phyloP scores from a whole-genome alignment of 2,329 filamentous ascomycete genomes.

The Exophiala alcalophila region DNA sequence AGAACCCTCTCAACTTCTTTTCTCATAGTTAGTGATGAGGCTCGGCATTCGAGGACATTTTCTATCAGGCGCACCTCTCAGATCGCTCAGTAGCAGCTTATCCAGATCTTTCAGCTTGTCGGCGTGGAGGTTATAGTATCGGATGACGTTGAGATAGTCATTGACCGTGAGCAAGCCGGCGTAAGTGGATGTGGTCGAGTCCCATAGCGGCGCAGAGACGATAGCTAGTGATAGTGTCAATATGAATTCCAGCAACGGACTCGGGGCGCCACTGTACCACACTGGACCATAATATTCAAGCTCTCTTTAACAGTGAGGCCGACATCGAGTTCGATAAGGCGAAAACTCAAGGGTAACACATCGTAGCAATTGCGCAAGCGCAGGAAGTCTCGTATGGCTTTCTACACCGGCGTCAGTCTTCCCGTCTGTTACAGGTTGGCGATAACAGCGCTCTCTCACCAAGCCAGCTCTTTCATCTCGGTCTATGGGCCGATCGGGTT shows the following conservation, averaged over 20 bases:
- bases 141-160: constrained; percentile 97
- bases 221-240: constrained; percentile 62
- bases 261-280: constrained; percentile 58
- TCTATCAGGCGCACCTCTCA: constrained; percentile 65
- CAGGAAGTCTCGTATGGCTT: constrained; percentile 90
- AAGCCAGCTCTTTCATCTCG: constrained; percentile 50
- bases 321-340: constrained; percentile 93
- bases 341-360: constrained; percentile 91
- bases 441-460: constrained; percentile 42
- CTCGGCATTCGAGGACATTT: not conserved
- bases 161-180: constrained; percentile 91
- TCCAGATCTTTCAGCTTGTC: constrained; percentile 87
- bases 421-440: too few relatives aligned
- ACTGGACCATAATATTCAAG: constrained; percentile 90
- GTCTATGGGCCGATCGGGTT: constrained; percentile 47
- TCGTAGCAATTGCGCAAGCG: constrained; percentile 97
- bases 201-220: constrained; percentile 95
- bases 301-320: constrained; percentile 95
- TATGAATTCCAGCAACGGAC: constrained; percentile 2
- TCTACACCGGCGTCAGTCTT: constrained; percentile 51
- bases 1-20: constrained; percentile 93
- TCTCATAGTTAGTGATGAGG: not conserved
- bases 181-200: constrained; percentile 88
- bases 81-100: constrained; percentile 85
- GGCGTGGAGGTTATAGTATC: constrained; percentile 98